Conservation (phyloP, 768 basidiomycete genomes). For the Pulveroboletus sp. region DNA sequence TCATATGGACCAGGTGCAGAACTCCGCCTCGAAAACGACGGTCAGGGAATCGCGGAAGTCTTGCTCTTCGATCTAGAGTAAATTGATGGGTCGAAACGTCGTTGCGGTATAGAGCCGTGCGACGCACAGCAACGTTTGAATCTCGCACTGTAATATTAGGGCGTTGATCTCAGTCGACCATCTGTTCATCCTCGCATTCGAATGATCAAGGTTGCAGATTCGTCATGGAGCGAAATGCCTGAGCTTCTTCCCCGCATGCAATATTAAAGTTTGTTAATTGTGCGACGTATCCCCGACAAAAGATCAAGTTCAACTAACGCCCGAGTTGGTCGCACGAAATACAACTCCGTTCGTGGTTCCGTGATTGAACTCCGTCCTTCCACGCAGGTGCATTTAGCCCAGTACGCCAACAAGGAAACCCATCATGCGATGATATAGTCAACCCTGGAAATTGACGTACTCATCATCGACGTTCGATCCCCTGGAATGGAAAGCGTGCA, state of each 20-base stretch:
- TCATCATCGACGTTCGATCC: too few relatives aligned
- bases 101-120: background rate
- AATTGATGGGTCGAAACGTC: too few relatives aligned
- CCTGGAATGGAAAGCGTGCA: too few relatives aligned
- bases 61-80: constrained; percentile 77
- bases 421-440: too few relatives aligned
- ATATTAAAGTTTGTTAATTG: background rate
- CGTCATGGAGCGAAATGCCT: background rate
- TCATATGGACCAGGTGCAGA: constrained; percentile 35
- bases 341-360: background rate
- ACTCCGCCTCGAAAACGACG: constrained; percentile 58
- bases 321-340: background rate
- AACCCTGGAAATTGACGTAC: too few relatives aligned
- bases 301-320: too few relatives aligned
- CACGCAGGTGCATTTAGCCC: too few relatives aligned
- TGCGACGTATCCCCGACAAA: background rate
- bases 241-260: background rate
- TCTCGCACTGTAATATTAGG: constrained; percentile 1
- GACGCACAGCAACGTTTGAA: background rate
- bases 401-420: too few relatives aligned
- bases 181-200: constrained; percentile 5
- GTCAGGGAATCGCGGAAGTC: constrained; percentile 66
- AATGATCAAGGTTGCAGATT: background rate
- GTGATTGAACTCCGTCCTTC: background rate
- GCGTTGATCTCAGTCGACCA: constrained; percentile 2